Conservation (phyloP, 1,284 basidiomycete genomes). For the Trichosporon sp. region DNA sequence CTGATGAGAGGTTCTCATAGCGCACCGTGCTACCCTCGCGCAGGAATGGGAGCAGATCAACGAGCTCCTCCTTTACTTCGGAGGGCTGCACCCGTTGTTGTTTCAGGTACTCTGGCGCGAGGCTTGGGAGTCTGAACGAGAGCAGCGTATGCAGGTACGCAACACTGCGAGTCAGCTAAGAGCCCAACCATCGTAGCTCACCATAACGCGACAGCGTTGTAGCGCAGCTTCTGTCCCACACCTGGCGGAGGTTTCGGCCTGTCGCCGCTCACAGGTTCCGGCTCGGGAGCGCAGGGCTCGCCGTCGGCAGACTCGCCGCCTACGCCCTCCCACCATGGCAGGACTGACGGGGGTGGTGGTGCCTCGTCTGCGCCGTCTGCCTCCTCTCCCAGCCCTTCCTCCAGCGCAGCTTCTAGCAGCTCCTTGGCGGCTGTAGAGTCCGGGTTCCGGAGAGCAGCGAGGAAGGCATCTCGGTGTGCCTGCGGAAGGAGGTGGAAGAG, state of each 20-base stretch:
- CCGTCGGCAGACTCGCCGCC: conserved; percentile 4
- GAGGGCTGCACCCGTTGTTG: neutral
- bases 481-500: conserved; percentile 44
- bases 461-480: conserved; percentile 41
- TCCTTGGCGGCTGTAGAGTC: conserved; percentile 34
- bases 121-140: conserved; percentile 35
- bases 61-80: conserved; percentile 28
- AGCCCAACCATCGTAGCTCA: conserved; percentile 18
- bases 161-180: conserved; percentile 26
- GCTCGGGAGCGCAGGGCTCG: conserved; percentile 16
- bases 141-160: conserved; percentile 42
- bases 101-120: conserved; percentile 18
- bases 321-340: conserved; percentile 23
- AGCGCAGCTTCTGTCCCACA: conserved; percentile 35
- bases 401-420: conserved; percentile 32
- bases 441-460: conserved; percentile 38
- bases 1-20: conserved; percentile 27
- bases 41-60: conserved; percentile 36
- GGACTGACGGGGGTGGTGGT: conserved; percentile 5
- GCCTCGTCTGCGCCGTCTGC: neutral
- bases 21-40: conserved; percentile 37
- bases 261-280: conserved; percentile 8
- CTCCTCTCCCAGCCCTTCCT: conserved; percentile 17
- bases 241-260: conserved; percentile 21
- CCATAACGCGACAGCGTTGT: conserved; percentile 44